Evolutionary conservation across 179 eudicot genomes (phyloP).

Genomic region (Silene coronaria): DNA sequence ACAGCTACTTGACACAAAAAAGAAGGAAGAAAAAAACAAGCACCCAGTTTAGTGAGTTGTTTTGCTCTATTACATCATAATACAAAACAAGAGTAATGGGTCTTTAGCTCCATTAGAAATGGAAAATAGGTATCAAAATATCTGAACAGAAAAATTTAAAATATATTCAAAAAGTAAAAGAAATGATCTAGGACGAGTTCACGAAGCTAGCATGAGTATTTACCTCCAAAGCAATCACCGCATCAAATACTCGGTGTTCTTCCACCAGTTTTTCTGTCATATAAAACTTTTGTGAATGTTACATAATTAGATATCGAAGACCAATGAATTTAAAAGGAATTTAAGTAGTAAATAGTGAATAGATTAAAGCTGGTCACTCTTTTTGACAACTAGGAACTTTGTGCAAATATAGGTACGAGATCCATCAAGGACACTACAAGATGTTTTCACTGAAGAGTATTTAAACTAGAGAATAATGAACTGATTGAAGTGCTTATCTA

Average conservation of each 20-base stretch:
- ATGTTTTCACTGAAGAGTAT: not conserved
- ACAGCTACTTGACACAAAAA: no score
- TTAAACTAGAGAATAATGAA: not conserved
- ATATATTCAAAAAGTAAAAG: not conserved
- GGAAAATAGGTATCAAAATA: no score
- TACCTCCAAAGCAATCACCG: constrained; percentile 94
- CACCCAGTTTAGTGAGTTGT: no score
- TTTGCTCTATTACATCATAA: no score
- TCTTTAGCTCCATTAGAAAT: no score
- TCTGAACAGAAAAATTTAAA: no score
- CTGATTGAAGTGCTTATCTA: not conserved
- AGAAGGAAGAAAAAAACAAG: no score
- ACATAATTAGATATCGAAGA: constrained; percentile 6
- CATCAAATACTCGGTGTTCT: constrained; percentile 73
- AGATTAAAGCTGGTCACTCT: not conserved
- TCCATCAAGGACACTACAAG: not conserved
- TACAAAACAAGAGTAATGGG: no score
- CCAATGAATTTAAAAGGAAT: not conserved
- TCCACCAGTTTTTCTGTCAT: constrained; percentile 82
- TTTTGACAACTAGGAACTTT: not conserved
- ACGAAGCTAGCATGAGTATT: constrained; percentile 5
- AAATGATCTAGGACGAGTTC: not conserved
- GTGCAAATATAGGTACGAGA: constrained; percentile 4
- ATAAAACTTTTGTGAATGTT: constrained; percentile 6
- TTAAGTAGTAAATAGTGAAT: not conserved